Evolutionary conservation across 805 yeast species (phyloP), one percentile per base, ranked within the genome.

Genomic region (Pichia deserticola): DNA sequence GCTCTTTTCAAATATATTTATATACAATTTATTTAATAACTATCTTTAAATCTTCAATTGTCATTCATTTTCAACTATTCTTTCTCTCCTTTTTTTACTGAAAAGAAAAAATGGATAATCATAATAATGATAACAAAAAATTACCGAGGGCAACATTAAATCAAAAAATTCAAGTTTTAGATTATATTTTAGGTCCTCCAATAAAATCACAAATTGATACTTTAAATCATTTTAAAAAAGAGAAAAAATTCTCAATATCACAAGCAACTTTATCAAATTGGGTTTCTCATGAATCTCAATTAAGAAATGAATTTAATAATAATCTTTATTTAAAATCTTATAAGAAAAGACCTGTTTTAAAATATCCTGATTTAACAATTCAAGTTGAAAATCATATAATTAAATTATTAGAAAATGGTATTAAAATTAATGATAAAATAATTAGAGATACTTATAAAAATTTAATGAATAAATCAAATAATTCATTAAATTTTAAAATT

Each of bases 231-330:
- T 66, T 66, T 54, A 51, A 51, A 15, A 42, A 46, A 1, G 53
- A 47, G 12, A 51, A 50, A 9, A 42, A 47, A 34, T 67, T 68
- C 48, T 51, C 66, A 25, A 60, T 68, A 13, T 65, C 70, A 27
- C 70, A 64, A 52, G 67, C 69, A 7, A 66, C 72, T 1, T 51
- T 68, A 35, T 65, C 71, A 1, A 63, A 60, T 13, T 68, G 72
- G 72, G 51, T 54, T 1, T 20, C 59, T 8, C 59, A 56, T 39
- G 69, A 67, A 47, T 38, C 48, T 0, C 46, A 47, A 6, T 39
- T 68, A 5, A 54, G 72, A 5, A 46, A 53, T 5, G 55, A 59
- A 45, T 58, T 44, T 28, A 38, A 33, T 3, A 54, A 57, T 3
- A 61, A 61, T 47, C 70, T 70, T 9, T 50, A 60, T 32, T 47